A percentile compares a stretch with the other conserved stretches of the same genome.
Conservation (phyloP, 768 basidiomycete genomes). For the Tylopilus sp. region DNA sequence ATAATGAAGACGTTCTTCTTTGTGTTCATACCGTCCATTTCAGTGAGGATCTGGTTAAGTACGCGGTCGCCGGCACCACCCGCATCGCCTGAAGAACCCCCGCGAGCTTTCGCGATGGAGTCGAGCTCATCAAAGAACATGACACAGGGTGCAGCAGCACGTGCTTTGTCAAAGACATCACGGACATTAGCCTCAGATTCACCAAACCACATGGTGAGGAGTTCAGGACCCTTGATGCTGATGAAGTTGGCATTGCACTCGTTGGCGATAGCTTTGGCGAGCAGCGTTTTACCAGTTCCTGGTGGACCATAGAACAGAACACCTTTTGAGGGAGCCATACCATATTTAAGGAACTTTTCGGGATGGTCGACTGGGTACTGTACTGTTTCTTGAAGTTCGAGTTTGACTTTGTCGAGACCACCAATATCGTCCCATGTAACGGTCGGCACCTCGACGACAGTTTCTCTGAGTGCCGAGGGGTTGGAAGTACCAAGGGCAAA, state of each 20-base stretch:
- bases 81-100: slow-evolving; percentile 77
- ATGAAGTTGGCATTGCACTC: slow-evolving; percentile 99
- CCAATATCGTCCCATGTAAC: slow-evolving; percentile 99
- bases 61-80: slow-evolving; percentile 98
- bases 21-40: slow-evolving; percentile 98
- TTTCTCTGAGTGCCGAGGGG: slow-evolving; percentile 98
- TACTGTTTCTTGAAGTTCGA: slow-evolving; percentile 97
- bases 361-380: slow-evolving; percentile 99
- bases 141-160: slow-evolving; percentile 97
- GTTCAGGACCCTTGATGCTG: slow-evolving; percentile 98
- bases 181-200: slow-evolving; percentile 99
- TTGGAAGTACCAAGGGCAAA: slow-evolving; percentile 97
- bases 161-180: slow-evolving; percentile 99
- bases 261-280: slow-evolving; percentile 98
- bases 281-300: slow-evolving; percentile 98
- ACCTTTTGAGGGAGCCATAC: slow-evolving; percentile 99
- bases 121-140: slow-evolving; percentile 99
- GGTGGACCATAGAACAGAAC: slow-evolving; percentile 99
- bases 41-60: slow-evolving; percentile 93
- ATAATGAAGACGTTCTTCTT: slow-evolving; percentile 99
- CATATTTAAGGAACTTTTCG: slow-evolving; percentile 99
- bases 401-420: slow-evolving; percentile 99
- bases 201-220: slow-evolving; percentile 99
- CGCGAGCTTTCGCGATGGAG: slow-evolving; percentile 97
- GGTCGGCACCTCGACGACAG: slow-evolving; percentile 97